Evolutionary conservation across 2,329 filamentous ascomycete species (phyloP).

Genomic region (Geosmithia morbida): DNA sequence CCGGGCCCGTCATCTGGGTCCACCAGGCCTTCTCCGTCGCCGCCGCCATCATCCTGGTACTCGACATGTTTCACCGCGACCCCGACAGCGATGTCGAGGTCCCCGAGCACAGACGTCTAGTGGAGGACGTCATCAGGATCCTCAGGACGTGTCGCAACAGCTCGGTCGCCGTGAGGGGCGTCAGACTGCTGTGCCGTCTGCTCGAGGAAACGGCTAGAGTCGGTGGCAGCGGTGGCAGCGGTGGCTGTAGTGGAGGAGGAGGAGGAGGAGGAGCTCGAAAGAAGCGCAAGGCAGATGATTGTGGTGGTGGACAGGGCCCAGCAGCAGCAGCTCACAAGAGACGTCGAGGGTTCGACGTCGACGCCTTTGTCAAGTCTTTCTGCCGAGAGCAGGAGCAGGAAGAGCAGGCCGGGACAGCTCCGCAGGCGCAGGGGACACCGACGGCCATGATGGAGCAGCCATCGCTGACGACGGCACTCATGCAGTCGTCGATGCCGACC

Average conservation of each 20-base stretch:
- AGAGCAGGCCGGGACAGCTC: too few species aligned
- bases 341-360: neutral
- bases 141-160: neutral
- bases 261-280: too few species aligned
- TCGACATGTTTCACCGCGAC: slow-evolving; percentile 14
- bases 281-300: neutral
- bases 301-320: neutral
- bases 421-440: too few species aligned
- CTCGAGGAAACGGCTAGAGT: neutral
- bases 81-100: slow-evolving; percentile 10
- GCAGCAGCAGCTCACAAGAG: neutral
- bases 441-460: neutral
- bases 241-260: too few species aligned
- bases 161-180: neutral
- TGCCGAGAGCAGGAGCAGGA: neutral
- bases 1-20: slow-evolving; percentile 11
- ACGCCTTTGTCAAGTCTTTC: neutral
- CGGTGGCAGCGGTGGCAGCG: too few species aligned
- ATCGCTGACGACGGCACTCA: neutral
- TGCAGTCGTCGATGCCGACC: neutral
- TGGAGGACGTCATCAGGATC: neutral
- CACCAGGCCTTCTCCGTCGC: slow-evolving; percentile 14
- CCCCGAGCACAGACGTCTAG: slow-evolving; percentile 15
- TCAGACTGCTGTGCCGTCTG: neutral
- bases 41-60: slow-evolving; percentile 12